Conservation (phyloP, 2,329 filamentous ascomycete species). For the Microdochium bolleyi region DNA sequence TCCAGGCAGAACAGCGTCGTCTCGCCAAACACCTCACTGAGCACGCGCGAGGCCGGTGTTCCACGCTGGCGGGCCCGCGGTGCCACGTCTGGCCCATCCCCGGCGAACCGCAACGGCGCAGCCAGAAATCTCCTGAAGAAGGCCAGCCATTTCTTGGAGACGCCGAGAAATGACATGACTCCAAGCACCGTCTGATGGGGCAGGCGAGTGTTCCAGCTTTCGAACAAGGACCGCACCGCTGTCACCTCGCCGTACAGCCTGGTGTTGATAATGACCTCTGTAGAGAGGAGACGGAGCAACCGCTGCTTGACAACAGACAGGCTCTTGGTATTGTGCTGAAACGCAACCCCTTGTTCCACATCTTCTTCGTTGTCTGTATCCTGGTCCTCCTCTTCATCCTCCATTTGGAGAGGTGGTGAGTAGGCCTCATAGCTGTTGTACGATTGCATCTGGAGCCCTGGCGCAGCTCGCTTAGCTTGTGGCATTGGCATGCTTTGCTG, state of each 20-base stretch:
- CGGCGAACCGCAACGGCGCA: constrained; percentile 48
- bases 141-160: constrained; percentile 44
- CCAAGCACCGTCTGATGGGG: constrained; percentile 50
- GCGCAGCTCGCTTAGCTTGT: too few species aligned
- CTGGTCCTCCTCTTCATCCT: constrained; percentile 4
- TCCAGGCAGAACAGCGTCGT: constrained; percentile 56
- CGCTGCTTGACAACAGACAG: constrained; percentile 36
- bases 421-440: too few species aligned
- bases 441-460: too few species aligned
- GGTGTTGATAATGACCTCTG: constrained; percentile 36
- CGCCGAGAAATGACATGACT: constrained; percentile 49
- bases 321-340: constrained; percentile 12
- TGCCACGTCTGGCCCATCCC: constrained; percentile 38
- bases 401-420: too few species aligned
- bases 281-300: constrained; percentile 37
- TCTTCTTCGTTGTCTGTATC: constrained; percentile 9
- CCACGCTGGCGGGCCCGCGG: constrained; percentile 43
- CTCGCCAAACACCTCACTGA: constrained; percentile 55
- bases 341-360: neutral
- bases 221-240: constrained; percentile 37
- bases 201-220: constrained; percentile 32
- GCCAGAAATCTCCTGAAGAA: constrained; percentile 55
- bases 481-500: too few species aligned
- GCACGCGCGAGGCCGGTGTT: constrained; percentile 49
- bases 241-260: constrained; percentile 35